These are phyloP conservation scores for Mortierella sp. DNA, from an alignment of 371 early-diverging fungal genomes.

Conservation along the genomic window DNA sequence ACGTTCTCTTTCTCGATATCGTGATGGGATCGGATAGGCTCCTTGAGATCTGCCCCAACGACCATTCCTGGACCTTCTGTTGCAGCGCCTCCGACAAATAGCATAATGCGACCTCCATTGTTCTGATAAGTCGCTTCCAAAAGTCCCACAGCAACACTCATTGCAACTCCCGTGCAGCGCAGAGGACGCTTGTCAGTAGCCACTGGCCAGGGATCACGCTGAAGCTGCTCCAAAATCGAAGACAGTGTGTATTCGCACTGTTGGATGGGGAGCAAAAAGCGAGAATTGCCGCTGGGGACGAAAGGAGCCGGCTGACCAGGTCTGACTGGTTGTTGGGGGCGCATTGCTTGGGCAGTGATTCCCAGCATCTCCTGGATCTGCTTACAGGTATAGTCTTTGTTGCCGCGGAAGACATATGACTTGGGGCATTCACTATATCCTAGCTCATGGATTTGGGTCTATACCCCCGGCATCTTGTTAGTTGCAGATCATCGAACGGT, in stretches of 20 bases:
- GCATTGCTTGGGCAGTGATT: slow-evolving; percentile 67
- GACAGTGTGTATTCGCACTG: slow-evolving; percentile 97
- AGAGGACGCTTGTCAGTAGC: slow-evolving; percentile 93
- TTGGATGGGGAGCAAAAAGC: slow-evolving; percentile 92
- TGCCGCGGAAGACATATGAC: slow-evolving; percentile 98
- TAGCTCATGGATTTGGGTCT: slow-evolving; percentile 95
- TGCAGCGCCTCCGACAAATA: slow-evolving; percentile 98
- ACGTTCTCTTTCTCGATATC: slow-evolving; percentile 97
- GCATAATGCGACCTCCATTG: slow-evolving; percentile 95
- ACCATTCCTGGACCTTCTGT: slow-evolving; percentile 99
- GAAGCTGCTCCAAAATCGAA: slow-evolving; percentile 94
- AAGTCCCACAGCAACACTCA: slow-evolving; percentile 96
- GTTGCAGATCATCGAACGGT: neutral
- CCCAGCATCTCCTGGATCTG: slow-evolving; percentile 97
- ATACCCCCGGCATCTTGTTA: neutral
- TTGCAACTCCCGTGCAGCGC: slow-evolving; percentile 98
- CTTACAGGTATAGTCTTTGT: slow-evolving; percentile 95
- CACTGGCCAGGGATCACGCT: slow-evolving; percentile 99
- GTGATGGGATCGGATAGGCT: slow-evolving; percentile 97
- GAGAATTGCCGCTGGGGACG: slow-evolving; percentile 46
- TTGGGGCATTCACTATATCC: slow-evolving; percentile 96
- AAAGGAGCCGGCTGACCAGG: slow-evolving; percentile 73
- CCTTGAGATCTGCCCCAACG: slow-evolving; percentile 93
- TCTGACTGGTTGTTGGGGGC: slow-evolving; percentile 73
- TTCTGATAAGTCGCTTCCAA: slow-evolving; percentile 95